These are phyloP conservation scores for Pseudoneurospora amorphoporcata DNA, from an alignment of 495 filamentous ascomycete genomes.

Conservation along the genomic window DNA sequence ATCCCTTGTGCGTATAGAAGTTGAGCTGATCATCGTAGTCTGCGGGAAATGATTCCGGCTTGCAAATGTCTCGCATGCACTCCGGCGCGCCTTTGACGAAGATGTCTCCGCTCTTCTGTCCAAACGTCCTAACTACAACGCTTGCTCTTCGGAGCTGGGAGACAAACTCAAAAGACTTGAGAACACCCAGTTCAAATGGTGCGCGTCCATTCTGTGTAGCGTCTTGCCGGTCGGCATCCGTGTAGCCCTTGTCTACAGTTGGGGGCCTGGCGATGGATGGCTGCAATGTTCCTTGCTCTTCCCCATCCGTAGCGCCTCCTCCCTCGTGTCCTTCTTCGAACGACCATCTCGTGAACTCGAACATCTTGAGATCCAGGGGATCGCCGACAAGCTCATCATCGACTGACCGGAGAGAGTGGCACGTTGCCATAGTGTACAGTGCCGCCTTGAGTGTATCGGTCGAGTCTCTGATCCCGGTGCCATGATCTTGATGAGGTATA, in stretches of 20 bases:
- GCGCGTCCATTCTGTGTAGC: constrained; percentile 7
- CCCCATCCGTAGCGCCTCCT: constrained; percentile 44
- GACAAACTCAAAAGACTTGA: constrained; percentile 92
- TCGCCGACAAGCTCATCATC: constrained; percentile 87
- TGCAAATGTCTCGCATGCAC: constrained; percentile 88
- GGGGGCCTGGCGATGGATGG: constrained; percentile 84
- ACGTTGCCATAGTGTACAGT: constrained; percentile 93
- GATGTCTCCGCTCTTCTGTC: constrained; percentile 64
- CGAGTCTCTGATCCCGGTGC: constrained; percentile 45
- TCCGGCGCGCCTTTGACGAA: constrained; percentile 98
- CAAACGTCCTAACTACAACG: constrained; percentile 81
- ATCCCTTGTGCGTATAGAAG: constrained; percentile 91
- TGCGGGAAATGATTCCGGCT: constrained; percentile 68
- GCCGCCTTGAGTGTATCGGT: constrained; percentile 57
- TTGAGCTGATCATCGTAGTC: constrained; percentile 83
- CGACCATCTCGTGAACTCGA: constrained; percentile 89
- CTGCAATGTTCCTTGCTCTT: constrained; percentile 55
- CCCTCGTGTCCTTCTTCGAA: constrained; percentile 76
- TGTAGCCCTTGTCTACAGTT: constrained; percentile 32
- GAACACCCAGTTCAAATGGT: constrained; percentile 68
- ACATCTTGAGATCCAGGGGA: constrained; percentile 97
- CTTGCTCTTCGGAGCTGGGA: constrained; percentile 90
- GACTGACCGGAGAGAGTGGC: constrained; percentile 79
- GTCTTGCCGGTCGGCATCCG: background rate
- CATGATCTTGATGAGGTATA: constrained; percentile 43